These are phyloP conservation scores for Phytophthora citrophthora DNA, from an alignment of 352 stramenopile genomes.

Conservation along the genomic window DNA sequence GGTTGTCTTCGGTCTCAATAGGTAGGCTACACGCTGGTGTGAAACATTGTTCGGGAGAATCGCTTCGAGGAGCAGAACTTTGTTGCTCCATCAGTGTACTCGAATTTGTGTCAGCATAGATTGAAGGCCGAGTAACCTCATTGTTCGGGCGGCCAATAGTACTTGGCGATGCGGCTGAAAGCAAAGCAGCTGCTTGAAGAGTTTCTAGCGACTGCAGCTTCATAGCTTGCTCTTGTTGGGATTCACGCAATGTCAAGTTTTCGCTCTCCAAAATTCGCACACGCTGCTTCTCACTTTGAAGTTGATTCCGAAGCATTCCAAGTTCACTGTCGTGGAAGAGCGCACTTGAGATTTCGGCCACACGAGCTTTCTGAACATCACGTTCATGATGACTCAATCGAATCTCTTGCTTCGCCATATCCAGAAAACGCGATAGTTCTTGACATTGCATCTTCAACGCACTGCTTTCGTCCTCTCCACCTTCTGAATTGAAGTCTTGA, in stretches of 20 bases:
- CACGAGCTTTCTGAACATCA: constrained; percentile 51
- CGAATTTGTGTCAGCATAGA: not conserved
- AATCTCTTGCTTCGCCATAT: constrained; percentile 84
- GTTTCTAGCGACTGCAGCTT: constrained; percentile 57
- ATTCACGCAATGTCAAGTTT: constrained; percentile 57
- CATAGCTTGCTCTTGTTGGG: constrained; percentile 50
- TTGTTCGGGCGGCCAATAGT: not conserved
- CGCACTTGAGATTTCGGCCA: constrained; percentile 58
- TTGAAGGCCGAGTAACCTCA: not conserved
- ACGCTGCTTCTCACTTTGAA: constrained; percentile 69
- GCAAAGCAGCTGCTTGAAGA: constrained; percentile 32
- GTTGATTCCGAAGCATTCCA: constrained; percentile 50
- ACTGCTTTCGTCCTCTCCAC: constrained; percentile 23
- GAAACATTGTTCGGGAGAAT: constrained; percentile 1
- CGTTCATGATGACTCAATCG: constrained; percentile 62
- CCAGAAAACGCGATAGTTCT: constrained; percentile 57
- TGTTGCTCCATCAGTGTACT: not conserved
- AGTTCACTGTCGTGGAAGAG: constrained; percentile 64
- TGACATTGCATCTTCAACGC: constrained; percentile 51
- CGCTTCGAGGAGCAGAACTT: not conserved
- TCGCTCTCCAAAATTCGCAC: constrained; percentile 67
- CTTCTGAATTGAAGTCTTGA: not conserved
- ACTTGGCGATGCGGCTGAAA: not conserved
- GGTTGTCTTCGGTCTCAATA: constrained; percentile 12
- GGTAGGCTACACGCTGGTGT: constrained; percentile 1